Percentiles rank a stretch among this genome's conserved stretches.
Evolutionary conservation across 257 asterid species (phyloP).

Genomic region (Anisodus acutangulus): DNA sequence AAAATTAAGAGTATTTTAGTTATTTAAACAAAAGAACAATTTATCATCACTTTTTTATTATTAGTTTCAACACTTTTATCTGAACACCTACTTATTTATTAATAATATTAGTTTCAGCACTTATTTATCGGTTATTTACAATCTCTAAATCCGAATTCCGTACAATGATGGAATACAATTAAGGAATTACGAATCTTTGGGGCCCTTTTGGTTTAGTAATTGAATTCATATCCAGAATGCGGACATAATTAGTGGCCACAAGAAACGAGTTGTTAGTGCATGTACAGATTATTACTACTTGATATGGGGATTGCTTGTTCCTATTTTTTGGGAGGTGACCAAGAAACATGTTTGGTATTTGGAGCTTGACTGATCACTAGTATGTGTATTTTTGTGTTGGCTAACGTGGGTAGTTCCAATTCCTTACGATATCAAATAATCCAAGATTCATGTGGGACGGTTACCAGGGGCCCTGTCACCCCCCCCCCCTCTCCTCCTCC

Average conservation of each 20-base stretch:
- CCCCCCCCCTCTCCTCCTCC: not conserved
- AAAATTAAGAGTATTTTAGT: no score
- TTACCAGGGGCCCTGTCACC: not conserved
- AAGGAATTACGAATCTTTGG: not conserved
- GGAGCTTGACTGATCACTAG: not conserved
- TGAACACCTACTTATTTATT: no score
- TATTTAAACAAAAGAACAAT: no score
- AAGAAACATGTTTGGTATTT: not conserved
- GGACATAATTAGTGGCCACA: not conserved
- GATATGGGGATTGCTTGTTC: not conserved
- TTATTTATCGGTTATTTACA: not conserved
- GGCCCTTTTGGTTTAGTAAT: not conserved
- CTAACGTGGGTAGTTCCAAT: not conserved
- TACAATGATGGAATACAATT: not conserved
- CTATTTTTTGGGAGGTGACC: not conserved
- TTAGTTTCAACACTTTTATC: no score
- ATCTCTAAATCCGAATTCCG: not conserved
- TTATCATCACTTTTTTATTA: no score
- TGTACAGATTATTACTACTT: not conserved
- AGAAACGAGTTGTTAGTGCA: not conserved
- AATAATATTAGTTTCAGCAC: no score
- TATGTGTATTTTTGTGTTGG: not conserved
- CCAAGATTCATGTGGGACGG: slow-evolving; percentile 13
- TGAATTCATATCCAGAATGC: not conserved
- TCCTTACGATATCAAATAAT: not conserved